Conservation (phyloP, 441 rosid species). For the Gossypium gossypioides region DNA sequence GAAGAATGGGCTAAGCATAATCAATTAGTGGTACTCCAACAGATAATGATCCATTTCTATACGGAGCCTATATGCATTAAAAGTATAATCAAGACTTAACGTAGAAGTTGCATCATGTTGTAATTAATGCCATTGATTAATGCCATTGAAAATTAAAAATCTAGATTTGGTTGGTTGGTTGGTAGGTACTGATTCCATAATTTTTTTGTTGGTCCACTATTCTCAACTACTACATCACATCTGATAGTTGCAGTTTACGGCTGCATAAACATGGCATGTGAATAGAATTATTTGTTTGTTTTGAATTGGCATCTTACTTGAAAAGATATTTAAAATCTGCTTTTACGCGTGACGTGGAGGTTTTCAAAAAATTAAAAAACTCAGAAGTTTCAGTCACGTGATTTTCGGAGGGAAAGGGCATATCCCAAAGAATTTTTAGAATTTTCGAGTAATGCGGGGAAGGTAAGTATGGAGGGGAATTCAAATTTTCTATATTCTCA, state of each 20-base stretch:
- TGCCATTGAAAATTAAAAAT: neutral
- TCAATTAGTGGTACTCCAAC: too few relatives aligned
- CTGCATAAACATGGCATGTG: neutral
- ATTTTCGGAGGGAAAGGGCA: neutral
- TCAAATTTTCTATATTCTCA: neutral
- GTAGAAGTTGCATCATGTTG: too few relatives aligned
- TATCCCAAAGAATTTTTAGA: neutral
- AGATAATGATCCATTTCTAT: neutral
- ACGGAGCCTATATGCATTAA: neutral
- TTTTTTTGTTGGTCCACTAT: neutral
- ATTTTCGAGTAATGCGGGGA: neutral
- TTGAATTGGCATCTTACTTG: neutral
- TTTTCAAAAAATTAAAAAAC: neutral
- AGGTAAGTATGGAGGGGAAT: neutral
- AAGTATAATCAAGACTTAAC: neutral
- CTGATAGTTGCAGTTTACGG: neutral
- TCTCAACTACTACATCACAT: neutral
- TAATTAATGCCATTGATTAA: neutral
- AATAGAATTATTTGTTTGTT: neutral
- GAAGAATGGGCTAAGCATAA: neutral
- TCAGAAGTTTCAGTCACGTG: neutral
- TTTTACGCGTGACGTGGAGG: neutral
- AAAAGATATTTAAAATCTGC: neutral
- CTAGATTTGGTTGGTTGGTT: neutral
- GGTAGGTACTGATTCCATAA: neutral